phyloP scores from a whole-genome alignment of 164 flowering plant species.

The Umbilicus rupestris region DNA sequence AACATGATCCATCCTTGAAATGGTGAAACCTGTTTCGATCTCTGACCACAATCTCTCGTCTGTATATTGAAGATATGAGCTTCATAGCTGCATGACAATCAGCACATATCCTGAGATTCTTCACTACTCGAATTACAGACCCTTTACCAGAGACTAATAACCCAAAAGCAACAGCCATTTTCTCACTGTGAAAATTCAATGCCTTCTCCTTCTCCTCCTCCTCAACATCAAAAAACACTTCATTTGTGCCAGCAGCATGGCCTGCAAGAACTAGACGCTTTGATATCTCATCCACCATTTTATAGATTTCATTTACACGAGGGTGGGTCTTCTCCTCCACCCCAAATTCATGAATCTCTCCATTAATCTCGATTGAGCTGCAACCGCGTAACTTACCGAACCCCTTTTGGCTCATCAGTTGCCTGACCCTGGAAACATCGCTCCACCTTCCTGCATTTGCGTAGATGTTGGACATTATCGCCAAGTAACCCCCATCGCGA shows the following conservation, averaged over 20 bases:
- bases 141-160: constrained; percentile 20
- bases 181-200: constrained; percentile 32
- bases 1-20: constrained; percentile 27
- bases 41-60: constrained; percentile 27
- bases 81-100: constrained; percentile 35
- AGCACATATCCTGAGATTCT: constrained; percentile 32
- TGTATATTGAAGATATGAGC: constrained; percentile 24
- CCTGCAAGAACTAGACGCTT: constrained; percentile 23
- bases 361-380: constrained; percentile 20
- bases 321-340: constrained; percentile 28
- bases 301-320: constrained; percentile 20
- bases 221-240: constrained; percentile 34
- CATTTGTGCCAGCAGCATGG: constrained; percentile 24
- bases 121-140: constrained; percentile 24
- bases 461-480: constrained; percentile 34
- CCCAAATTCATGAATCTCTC: constrained; percentile 31
- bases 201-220: constrained; percentile 34
- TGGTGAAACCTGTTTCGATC: constrained; percentile 30
- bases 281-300: constrained; percentile 28
- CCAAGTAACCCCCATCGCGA: constrained; percentile 23
- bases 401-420: constrained; percentile 26
- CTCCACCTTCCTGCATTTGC: constrained; percentile 36
- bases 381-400: constrained; percentile 22
- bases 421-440: constrained; percentile 23
- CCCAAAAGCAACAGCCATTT: constrained; percentile 37